These are phyloP conservation scores for Trichoderma parareesei DNA, from an alignment of 495 filamentous ascomycete genomes.

Conservation along the genomic window DNA sequence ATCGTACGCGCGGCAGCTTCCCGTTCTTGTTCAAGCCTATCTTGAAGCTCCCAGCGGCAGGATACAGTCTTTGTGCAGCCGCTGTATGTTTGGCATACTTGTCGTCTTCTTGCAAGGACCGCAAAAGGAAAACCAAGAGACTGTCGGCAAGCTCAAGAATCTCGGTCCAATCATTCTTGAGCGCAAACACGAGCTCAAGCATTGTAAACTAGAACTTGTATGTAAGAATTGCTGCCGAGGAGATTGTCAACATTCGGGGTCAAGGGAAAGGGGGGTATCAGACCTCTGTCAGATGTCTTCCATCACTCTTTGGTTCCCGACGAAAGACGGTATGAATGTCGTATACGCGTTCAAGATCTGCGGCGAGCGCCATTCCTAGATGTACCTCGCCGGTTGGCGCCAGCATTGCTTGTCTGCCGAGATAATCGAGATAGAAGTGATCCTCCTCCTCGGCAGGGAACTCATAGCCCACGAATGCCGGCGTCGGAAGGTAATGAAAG, in stretches of 20 bases:
- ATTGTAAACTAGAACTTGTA: background rate
- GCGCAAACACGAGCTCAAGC: background rate
- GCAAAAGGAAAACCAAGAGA: background rate
- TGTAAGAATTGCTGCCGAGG: background rate
- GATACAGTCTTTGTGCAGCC: background rate
- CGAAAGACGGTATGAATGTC: background rate
- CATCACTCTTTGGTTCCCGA: background rate
- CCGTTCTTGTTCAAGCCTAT: background rate
- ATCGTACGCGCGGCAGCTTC: background rate
- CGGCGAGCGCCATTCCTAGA: background rate
- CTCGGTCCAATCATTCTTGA: background rate
- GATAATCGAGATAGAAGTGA: background rate
- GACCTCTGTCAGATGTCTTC: constrained; percentile 5
- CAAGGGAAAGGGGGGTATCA: background rate
- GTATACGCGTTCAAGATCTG: background rate
- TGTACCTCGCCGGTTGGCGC: background rate
- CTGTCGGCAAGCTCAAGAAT: background rate
- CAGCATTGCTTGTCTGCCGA: background rate
- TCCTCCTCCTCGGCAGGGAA: background rate
- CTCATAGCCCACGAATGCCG: background rate
- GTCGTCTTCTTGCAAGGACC: background rate
- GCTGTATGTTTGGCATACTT: background rate
- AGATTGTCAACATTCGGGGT: background rate
- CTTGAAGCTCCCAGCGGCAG: background rate
- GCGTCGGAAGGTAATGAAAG: background rate